Percentiles rank a stretch among this genome's conserved stretches.
Evolutionary conservation across 2,329 filamentous ascomycete species (phyloP).

Genomic region (Aureobasidium sp.): DNA sequence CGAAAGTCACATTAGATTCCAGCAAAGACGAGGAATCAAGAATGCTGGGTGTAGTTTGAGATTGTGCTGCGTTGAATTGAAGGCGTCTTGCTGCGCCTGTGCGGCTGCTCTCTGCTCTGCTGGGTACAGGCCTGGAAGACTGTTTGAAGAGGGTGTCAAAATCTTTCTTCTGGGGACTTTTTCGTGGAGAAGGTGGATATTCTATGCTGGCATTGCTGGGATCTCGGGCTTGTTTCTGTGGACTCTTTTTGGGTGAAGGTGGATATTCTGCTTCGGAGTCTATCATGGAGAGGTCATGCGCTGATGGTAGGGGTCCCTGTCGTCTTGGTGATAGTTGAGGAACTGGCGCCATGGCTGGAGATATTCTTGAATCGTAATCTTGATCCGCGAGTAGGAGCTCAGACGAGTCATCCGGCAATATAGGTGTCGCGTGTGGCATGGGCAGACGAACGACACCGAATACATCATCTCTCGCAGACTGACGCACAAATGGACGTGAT

Average conservation of each 20-base stretch:
- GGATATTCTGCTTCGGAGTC: conserved; percentile 30
- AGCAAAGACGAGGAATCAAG: not conserved
- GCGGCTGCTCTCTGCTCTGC: conserved; percentile 24
- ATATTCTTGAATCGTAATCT: conserved; percentile 35
- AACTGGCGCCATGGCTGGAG: conserved; percentile 32
- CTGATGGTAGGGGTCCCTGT: conserved; percentile 23
- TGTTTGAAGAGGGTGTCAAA: not conserved
- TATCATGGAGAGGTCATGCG: conserved; percentile 27
- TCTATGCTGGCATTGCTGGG: conserved; percentile 18
- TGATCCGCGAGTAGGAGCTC: conserved; percentile 24
- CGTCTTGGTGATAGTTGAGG: conserved; percentile 23
- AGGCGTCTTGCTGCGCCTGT: conserved; percentile 19
- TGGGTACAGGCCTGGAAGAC: not conserved
- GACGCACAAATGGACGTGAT: conserved; percentile 17
- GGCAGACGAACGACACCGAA: conserved; percentile 16
- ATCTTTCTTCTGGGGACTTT: conserved; percentile 22
- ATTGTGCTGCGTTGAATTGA: conserved; percentile 15
- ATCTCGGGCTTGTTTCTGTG: not conserved
- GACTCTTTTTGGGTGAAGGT: conserved; percentile 30
- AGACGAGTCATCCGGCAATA: conserved; percentile 25
- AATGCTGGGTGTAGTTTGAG: conserved; percentile 21
- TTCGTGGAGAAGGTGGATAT: conserved; percentile 30
- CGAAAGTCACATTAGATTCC: not conserved
- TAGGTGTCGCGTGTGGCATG: not conserved
- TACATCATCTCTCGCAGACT: conserved; percentile 24